Conservation (phyloP, 2,329 filamentous ascomycete genomes). For the Exutisphaerella laricina region DNA sequence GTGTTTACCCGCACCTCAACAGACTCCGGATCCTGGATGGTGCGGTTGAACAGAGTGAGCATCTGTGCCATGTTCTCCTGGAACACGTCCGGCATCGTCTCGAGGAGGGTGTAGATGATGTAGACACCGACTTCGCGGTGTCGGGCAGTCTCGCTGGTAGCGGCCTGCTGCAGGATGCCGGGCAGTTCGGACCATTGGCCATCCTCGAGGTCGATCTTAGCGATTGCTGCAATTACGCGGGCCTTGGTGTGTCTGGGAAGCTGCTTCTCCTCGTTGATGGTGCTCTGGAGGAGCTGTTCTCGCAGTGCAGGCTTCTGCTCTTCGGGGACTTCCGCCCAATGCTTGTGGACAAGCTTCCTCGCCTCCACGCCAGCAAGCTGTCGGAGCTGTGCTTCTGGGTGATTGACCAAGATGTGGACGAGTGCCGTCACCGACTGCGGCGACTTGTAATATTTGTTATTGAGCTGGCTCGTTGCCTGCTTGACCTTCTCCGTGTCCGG, state of each 20-base stretch:
- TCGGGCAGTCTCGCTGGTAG: conserved; percentile 65
- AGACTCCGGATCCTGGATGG: conserved; percentile 85
- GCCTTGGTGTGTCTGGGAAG: conserved; percentile 80
- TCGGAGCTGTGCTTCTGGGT: conserved; percentile 65
- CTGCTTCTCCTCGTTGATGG: conserved; percentile 70
- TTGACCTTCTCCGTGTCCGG: conserved; percentile 75
- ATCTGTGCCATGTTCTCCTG: conserved; percentile 73
- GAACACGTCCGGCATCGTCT: conserved; percentile 80
- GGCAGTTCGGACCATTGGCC: conserved; percentile 81
- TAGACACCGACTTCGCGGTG: conserved; percentile 89
- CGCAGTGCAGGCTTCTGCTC: conserved; percentile 76
- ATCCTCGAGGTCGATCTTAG: conserved; percentile 78
- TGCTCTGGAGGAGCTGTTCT: conserved; percentile 75
- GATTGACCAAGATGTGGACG: conserved; percentile 79
- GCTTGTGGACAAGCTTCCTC: conserved; percentile 72
- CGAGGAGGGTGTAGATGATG: conserved; percentile 86
- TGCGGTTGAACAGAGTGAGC: conserved; percentile 76
- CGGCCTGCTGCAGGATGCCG: conserved; percentile 70
- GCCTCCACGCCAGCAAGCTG: conserved; percentile 92
- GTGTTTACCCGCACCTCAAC: conserved; percentile 93
- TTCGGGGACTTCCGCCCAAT: conserved; percentile 70
- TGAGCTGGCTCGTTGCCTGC: conserved; percentile 80
- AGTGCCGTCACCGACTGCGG: conserved; percentile 79
- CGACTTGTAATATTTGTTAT: conserved; percentile 87
- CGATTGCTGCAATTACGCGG: conserved; percentile 80